These are phyloP conservation scores for Casuarina cunninghamiana DNA, from an alignment of 306 rosid genomes.

Conservation along the genomic window DNA sequence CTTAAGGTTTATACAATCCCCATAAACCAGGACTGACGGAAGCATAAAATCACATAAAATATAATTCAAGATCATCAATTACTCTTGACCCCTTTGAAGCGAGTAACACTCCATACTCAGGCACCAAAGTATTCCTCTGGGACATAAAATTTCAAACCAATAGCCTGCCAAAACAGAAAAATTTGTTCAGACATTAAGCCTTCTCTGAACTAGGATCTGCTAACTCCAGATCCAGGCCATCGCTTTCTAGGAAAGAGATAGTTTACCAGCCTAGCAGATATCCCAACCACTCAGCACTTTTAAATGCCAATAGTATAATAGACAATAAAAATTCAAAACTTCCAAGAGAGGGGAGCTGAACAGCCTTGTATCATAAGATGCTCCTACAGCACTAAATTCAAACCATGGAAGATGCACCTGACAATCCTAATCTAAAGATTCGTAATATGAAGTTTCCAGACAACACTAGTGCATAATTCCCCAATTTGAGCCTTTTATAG, in stretches of 20 bases:
- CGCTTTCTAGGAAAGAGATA: not conserved
- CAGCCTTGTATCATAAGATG: not conserved
- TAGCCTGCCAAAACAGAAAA: slow-evolving; percentile 51
- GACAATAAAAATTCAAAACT: not conserved
- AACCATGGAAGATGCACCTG: not conserved
- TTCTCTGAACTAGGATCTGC: slow-evolving; percentile 1
- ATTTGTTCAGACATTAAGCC: not conserved
- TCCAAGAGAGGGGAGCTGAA: not conserved
- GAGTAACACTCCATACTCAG: slow-evolving; percentile 23
- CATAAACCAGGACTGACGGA: not conserved
- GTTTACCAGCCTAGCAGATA: not conserved
- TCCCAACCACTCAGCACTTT: slow-evolving; percentile 2
- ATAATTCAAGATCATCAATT: not conserved
- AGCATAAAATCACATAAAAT: not conserved
- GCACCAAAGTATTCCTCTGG: slow-evolving; percentile 68
- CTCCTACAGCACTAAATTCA: not conserved
- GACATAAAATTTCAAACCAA: slow-evolving; percentile 70
- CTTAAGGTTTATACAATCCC: not conserved
- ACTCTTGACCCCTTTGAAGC: not conserved
- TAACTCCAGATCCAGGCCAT: not conserved
- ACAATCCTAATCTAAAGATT: not conserved
- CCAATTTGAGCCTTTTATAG: not conserved
- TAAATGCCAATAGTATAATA: not conserved
- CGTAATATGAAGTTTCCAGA: not conserved
- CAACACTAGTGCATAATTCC: not conserved